Conservation (phyloP, 805 yeast genomes). For the Candida corydali region DNA sequence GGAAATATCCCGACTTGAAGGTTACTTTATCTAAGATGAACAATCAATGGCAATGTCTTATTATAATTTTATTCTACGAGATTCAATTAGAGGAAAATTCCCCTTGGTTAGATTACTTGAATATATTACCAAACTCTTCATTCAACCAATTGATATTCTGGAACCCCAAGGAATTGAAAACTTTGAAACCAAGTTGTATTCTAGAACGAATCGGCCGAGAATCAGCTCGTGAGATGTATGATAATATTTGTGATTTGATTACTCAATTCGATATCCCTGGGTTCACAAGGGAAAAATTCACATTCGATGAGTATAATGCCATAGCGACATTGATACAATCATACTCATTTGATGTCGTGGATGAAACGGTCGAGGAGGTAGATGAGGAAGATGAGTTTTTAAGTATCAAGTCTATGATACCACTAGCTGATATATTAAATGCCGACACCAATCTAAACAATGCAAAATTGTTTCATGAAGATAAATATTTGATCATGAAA, state of each 20-base stretch:
- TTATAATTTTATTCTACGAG: slow-evolving; percentile 65
- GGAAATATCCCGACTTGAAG: slow-evolving; percentile 23
- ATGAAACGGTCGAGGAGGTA: slow-evolving; percentile 24
- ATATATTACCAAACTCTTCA: slow-evolving; percentile 58
- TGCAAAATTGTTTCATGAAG: slow-evolving; percentile 59
- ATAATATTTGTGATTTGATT: slow-evolving; percentile 33
- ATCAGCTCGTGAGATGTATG: slow-evolving; percentile 59
- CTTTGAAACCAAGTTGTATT: slow-evolving; percentile 67
- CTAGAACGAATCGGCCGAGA: slow-evolving; percentile 66
- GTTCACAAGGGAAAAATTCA: slow-evolving; percentile 13
- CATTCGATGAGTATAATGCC: slow-evolving; percentile 58
- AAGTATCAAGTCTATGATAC: slow-evolving; percentile 74
- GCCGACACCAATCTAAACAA: slow-evolving; percentile 77
- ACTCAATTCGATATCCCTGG: slow-evolving; percentile 25
- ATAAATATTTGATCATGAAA: slow-evolving; percentile 61
- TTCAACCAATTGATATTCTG: slow-evolving; percentile 79
- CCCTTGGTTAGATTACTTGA: slow-evolving; percentile 68
- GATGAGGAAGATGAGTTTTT: slow-evolving; percentile 21
- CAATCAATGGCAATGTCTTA: slow-evolving; percentile 80
- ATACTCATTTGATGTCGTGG: slow-evolving; percentile 82
- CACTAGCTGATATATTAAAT: slow-evolving; percentile 86
- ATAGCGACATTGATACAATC: slow-evolving; percentile 83
- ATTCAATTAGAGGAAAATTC: slow-evolving; percentile 40
- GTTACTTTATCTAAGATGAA: slow-evolving; percentile 37
- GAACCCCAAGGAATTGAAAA: slow-evolving; percentile 54